Evolutionary conservation across 148 eudicot species (phyloP).

Genomic region (Drosera capensis): DNA sequence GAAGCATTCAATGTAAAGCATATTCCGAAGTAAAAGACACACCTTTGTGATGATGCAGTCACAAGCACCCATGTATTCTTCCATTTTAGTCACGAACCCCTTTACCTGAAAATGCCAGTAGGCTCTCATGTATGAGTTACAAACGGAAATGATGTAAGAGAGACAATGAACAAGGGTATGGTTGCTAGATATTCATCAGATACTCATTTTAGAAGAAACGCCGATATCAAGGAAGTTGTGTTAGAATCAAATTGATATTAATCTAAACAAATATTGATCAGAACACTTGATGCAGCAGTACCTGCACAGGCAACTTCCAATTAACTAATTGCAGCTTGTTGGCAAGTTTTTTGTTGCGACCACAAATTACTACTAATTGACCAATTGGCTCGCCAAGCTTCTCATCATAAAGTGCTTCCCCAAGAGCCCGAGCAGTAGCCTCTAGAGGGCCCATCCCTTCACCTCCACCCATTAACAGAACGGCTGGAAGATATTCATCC

Average conservation of each 20-base stretch:
- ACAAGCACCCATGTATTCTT: slow-evolving; percentile 95
- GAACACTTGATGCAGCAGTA: slow-evolving; percentile 7
- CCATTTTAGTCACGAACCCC: slow-evolving; percentile 90
- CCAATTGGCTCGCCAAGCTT: slow-evolving; percentile 61
- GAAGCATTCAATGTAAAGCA: neutral
- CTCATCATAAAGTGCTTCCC: slow-evolving; percentile 69
- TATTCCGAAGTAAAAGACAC: neutral
- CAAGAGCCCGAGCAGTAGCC: slow-evolving; percentile 87
- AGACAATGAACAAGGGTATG: too few species aligned
- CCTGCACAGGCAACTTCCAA: slow-evolving; percentile 94
- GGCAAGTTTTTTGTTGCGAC: slow-evolving; percentile 80
- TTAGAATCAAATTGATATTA: too few species aligned
- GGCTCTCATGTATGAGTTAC: neutral
- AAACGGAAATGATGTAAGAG: too few species aligned
- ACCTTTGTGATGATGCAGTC: slow-evolving; percentile 99
- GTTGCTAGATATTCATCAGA: too few species aligned
- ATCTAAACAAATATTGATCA: neutral
- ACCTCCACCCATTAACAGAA: slow-evolving; percentile 92
- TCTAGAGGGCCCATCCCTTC: slow-evolving; percentile 99
- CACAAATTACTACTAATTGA: slow-evolving; percentile 86
- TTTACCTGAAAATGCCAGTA: slow-evolving; percentile 46
- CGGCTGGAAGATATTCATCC: slow-evolving; percentile 86
- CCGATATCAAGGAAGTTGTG: too few species aligned
- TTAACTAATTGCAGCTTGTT: slow-evolving; percentile 47
- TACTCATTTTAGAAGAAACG: too few species aligned